phyloP scores from a whole-genome alignment of 306 rosid genomes.

The Oxytropis ochrocephala region DNA sequence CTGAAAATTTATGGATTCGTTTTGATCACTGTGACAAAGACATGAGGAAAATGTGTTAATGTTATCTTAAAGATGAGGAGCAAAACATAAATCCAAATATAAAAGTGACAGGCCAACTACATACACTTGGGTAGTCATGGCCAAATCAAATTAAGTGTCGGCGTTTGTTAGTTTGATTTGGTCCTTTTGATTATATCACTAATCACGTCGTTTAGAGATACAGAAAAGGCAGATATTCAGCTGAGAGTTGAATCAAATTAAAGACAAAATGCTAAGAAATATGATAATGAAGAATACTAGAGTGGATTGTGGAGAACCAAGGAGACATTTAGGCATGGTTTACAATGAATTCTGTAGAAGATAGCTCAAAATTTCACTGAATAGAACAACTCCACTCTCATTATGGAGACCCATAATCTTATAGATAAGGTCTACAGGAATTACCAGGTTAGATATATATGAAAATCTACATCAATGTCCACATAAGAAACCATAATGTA shows the following conservation, averaged over 20 bases:
- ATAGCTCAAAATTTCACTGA: background rate
- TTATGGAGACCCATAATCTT: conserved; percentile 7
- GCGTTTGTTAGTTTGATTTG: background rate
- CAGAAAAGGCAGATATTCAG: too few relatives aligned
- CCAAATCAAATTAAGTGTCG: background rate
- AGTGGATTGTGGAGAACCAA: background rate
- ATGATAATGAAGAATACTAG: background rate
- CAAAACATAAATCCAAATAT: background rate
- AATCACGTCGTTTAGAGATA: background rate
- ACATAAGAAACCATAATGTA: background rate
- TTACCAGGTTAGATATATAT: background rate
- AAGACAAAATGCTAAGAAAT: background rate
- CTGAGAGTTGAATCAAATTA: too few relatives aligned
- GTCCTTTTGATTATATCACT: background rate
- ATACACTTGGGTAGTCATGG: background rate
- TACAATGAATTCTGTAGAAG: background rate
- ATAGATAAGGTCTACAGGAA: background rate
- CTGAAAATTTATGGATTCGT: background rate
- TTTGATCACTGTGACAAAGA: background rate
- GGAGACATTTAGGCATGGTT: background rate
- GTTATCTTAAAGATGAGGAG: background rate
- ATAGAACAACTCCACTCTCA: background rate
- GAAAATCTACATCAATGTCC: background rate
- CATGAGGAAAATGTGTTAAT: background rate
- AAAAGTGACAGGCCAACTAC: conserved; percentile 11